Evolutionary conservation across 2,329 filamentous ascomycete species (phyloP), one percentile per base, ranked within the genome.

Genomic region (Huntiella decipiens): DNA sequence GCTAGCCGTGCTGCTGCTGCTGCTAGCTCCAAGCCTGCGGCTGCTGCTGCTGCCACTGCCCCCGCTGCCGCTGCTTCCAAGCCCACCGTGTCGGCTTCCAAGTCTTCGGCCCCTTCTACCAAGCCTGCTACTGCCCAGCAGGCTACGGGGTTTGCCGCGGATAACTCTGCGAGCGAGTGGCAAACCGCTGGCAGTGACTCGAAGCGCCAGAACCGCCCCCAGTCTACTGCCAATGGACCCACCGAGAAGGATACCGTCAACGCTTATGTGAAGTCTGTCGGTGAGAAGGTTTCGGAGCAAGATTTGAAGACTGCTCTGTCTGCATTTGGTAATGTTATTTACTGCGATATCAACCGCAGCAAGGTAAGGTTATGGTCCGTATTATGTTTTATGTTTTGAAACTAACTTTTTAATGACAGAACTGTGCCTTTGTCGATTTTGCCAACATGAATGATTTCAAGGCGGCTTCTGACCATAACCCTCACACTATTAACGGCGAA

Each of bases 351-450:
- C 55, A 86, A 82, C 63, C 77, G 82, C 50, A 65, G 73, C 56
- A 95, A 94, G 82, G 87, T 94, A 61, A 51, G 64, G 10, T 19
- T 8, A 34, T 33, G 3, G 13, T 8, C 31, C 17, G 15, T 16
- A 10, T 35, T 10, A 3, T 40, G 12, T n/a, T 5, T 8, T 10
- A 35, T 19, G 31, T 13, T 28, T 36, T 48, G 12, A 36, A 37
- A 33, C 31, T 19, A 22, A 28, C 3, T 28, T 22, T 53, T 53
- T 56, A 47, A 53, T 43, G 37, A 44, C 16, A 93, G 88, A 95
- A 91, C 71, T 95, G 86, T 58, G 91, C 91, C 19, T 96, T 96
- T 58, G 84, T 95, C 50, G 91, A 98, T 61, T 98, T 91, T 63
- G 81, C 78, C 58, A 82, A 79, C 40, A 60, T 75, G 16, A 77